Evolutionary conservation across 2,329 filamentous ascomycete genomes (phyloP).

Genomic region (Hymenoscyphus fructigenus): DNA sequence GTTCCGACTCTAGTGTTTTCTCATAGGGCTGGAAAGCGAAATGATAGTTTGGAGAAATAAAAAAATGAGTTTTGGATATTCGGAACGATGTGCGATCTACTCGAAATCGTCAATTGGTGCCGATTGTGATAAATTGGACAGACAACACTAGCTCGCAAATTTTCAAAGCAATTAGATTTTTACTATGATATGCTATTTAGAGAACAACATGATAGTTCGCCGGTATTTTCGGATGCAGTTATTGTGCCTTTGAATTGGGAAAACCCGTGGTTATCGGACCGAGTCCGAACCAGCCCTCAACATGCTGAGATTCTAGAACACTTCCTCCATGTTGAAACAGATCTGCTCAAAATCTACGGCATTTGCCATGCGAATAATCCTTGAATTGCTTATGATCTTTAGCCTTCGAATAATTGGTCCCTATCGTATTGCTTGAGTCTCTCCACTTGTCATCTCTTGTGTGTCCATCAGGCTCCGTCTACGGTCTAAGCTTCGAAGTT

Average conservation of each 20-base stretch:
- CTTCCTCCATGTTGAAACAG: background rate
- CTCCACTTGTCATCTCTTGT: slow-evolving; percentile 1
- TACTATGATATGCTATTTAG: background rate
- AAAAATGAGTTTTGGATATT: too few relatives aligned
- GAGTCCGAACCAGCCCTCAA: background rate
- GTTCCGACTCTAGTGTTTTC: too few relatives aligned
- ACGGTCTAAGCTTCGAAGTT: background rate
- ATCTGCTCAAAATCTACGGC: background rate
- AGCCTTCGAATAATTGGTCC: background rate
- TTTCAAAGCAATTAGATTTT: background rate
- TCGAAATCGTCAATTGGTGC: too few relatives aligned
- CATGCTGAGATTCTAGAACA: background rate
- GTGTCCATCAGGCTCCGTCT: background rate
- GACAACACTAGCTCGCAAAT: too few relatives aligned
- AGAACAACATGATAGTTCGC: background rate
- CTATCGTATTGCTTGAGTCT: background rate
- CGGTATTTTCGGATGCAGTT: background rate
- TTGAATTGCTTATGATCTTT: background rate
- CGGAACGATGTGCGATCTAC: too few relatives aligned
- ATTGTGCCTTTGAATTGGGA: background rate
- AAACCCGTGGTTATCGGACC: background rate
- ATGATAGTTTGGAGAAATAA: too few relatives aligned
- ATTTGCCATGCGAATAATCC: background rate
- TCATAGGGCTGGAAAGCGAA: too few relatives aligned
- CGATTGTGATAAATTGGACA: too few relatives aligned